Percentiles rank a stretch among this genome's conserved stretches.
Conservation (phyloP, 768 basidiomycete species). For the Royoungia palumana region DNA sequence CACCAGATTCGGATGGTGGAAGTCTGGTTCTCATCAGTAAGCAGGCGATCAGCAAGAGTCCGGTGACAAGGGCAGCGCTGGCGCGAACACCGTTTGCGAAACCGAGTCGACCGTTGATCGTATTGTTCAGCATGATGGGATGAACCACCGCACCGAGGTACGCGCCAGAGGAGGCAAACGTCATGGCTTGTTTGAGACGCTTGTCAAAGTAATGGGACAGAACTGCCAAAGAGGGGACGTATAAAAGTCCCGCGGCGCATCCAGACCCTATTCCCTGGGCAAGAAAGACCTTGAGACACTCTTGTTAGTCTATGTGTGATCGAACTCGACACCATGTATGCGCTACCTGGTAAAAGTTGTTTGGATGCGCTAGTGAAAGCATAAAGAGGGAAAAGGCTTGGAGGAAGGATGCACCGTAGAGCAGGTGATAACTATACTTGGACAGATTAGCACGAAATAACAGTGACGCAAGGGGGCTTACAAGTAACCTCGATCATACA, state of each 20-base stretch:
- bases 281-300: slow-evolving; percentile 43
- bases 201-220: slow-evolving; percentile 52
- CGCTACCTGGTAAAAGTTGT: slow-evolving; percentile 43
- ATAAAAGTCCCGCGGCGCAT: slow-evolving; percentile 45
- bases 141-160: slow-evolving; percentile 59
- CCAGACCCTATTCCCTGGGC: slow-evolving; percentile 50
- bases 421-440: slow-evolving; percentile 20
- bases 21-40: slow-evolving; percentile 40
- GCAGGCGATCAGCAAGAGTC: slow-evolving; percentile 38
- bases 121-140: slow-evolving; percentile 60
- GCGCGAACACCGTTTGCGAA: slow-evolving; percentile 42
- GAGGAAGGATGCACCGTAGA: slow-evolving; percentile 28
- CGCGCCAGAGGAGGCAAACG: slow-evolving; percentile 54
- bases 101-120: slow-evolving; percentile 40
- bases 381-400: slow-evolving; percentile 38
- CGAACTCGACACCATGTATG: neutral
- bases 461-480: slow-evolving; percentile 27
- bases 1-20: slow-evolving; percentile 29
- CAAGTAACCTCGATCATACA: slow-evolving; percentile 55
- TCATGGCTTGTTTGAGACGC: slow-evolving; percentile 48
- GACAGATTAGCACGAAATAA: neutral
- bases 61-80: slow-evolving; percentile 40
- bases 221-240: slow-evolving; percentile 46
- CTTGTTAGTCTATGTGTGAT: neutral
- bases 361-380: slow-evolving; percentile 43